Evolutionary conservation across 2,329 filamentous ascomycete species (phyloP).

Genomic region (Orbilia oligospora): DNA sequence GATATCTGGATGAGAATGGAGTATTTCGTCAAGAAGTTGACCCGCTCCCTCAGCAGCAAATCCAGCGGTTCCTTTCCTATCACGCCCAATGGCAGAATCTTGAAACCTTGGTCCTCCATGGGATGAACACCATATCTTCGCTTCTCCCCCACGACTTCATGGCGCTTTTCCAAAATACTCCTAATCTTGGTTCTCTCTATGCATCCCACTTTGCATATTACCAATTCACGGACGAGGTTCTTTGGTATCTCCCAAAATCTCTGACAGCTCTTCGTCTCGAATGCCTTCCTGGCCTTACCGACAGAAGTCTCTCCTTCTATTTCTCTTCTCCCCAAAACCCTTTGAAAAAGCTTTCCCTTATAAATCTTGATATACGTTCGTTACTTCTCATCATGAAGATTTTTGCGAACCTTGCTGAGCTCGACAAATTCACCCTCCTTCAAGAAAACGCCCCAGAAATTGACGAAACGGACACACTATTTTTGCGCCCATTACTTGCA

Average conservation of each 20-base stretch:
- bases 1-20: conserved; percentile 54
- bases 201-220: conserved; percentile 56
- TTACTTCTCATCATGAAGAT: conserved; percentile 59
- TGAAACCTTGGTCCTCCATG: conserved; percentile 54
- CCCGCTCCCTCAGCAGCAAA: conserved; percentile 25
- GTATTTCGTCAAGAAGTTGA: conserved; percentile 57
- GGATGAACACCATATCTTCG: conserved; percentile 54
- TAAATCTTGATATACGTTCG: conserved; percentile 59
- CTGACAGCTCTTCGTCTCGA: conserved; percentile 51
- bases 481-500: conserved; percentile 53
- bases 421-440: conserved; percentile 57
- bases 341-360: conserved; percentile 50
- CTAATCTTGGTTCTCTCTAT: conserved; percentile 47
- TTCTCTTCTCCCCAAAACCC: conserved; percentile 56
- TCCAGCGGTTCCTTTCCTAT: conserved; percentile 53
- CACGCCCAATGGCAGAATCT: conserved; percentile 55
- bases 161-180: conserved; percentile 41
- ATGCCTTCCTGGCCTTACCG: conserved; percentile 50
- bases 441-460: conserved; percentile 55
- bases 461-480: conserved; percentile 52
- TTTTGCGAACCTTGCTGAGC: conserved; percentile 49
- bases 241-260: conserved; percentile 53
- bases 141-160: conserved; percentile 51
- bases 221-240: conserved; percentile 56
- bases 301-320: conserved; percentile 52